phyloP scores from a whole-genome alignment of 108 stramenopile genomes.

The Parmales sp. region DNA sequence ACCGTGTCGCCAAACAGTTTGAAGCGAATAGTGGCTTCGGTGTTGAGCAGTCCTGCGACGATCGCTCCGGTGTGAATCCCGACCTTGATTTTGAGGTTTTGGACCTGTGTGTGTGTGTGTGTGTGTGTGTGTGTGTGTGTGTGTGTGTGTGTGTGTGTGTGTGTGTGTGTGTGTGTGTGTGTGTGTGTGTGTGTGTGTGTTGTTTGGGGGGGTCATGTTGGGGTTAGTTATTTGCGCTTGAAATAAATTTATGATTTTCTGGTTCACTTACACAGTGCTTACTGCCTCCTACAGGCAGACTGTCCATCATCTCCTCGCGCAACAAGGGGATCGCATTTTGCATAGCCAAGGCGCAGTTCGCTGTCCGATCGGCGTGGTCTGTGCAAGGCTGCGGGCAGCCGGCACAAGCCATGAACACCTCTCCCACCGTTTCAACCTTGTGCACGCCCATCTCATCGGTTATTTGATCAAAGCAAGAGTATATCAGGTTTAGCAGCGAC shows the following conservation, averaged over 20 bases:
- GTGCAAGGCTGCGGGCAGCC: conserved; percentile 16
- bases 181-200: no score
- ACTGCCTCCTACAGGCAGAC: no score
- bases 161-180: no score
- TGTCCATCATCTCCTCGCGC: no score
- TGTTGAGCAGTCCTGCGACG: conserved; percentile 26
- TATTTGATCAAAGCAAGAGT: conserved; percentile 17
- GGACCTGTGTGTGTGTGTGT: no score
- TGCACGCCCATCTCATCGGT: conserved; percentile 18
- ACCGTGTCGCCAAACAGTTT: conserved; percentile 40
- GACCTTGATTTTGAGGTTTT: conserved; percentile 21
- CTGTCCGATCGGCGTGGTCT: conserved; percentile 21
- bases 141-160: no score
- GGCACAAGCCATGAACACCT: conserved; percentile 31
- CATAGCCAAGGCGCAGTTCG: conserved; percentile 19
- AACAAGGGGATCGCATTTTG: conserved; percentile 11
- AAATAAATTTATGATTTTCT: no score
- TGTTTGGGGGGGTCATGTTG: no score
- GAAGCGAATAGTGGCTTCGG: conserved; percentile 23
- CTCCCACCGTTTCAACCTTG: conserved; percentile 39
- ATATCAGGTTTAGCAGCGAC: conserved; percentile 19
- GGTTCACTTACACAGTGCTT: no score
- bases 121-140: no score
- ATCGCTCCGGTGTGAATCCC: conserved; percentile 27
- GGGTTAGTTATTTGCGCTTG: no score